Conservation (phyloP, 257 asterid genomes). For the Nicotiana noctiflora region DNA sequence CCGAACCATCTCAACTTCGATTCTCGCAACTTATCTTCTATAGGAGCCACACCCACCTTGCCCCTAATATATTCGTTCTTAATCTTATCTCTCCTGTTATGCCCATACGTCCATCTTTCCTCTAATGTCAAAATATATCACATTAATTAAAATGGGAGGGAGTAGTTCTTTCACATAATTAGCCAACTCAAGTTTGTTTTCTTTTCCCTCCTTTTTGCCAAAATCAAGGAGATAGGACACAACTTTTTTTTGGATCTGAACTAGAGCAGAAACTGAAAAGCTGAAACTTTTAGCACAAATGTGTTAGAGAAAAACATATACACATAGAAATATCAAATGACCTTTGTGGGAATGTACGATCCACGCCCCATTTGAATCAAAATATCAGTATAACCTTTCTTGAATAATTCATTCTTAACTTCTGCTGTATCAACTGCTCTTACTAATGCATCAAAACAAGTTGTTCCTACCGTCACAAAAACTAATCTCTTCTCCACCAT, state of each 20-base stretch:
- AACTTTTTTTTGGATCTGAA: not conserved
- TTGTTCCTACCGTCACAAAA: conserved; percentile 91
- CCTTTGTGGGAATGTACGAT: conserved; percentile 64
- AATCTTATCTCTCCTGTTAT: too few relatives aligned
- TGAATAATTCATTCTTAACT: conserved; percentile 54
- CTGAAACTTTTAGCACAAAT: not conserved
- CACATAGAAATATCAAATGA: conserved; percentile 13
- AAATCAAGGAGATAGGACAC: not conserved
- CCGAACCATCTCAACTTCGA: too few relatives aligned
- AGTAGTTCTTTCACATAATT: not conserved
- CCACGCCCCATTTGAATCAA: conserved; percentile 96
- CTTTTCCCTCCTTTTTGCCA: not conserved
- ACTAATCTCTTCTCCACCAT: conserved; percentile 55
- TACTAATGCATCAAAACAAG: conserved; percentile 83
- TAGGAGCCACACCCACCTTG: too few relatives aligned
- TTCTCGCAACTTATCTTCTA: too few relatives aligned
- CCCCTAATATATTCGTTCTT: too few relatives aligned
- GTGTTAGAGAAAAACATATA: not conserved
- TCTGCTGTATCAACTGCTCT: conserved; percentile 60
- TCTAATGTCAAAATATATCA: too few relatives aligned
- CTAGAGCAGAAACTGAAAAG: not conserved
- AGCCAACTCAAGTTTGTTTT: not conserved
- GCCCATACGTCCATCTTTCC: too few relatives aligned
- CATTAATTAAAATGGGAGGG: too few relatives aligned
- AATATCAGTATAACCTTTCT: conserved; percentile 68